Base-by-base conservation (phyloP, 1,284 basidiomycete genomes). In the Phellopilus nigrolimitatus region DNA sequence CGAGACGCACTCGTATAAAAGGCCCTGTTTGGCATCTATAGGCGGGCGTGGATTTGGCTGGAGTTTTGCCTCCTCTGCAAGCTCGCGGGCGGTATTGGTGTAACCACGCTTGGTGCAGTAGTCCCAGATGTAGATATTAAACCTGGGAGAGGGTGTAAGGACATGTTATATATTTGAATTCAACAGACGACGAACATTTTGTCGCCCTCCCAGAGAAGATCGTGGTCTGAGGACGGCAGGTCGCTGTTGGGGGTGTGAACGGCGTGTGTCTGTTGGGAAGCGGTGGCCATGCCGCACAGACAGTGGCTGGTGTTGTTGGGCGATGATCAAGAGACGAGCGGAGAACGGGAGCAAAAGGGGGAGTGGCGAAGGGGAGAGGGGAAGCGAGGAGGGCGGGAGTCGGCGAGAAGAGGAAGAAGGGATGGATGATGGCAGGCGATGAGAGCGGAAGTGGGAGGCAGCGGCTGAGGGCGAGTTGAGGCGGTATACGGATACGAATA, bases 111-210 rank as follows among this genome's bases (percentile, higher is more conserved):
- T 90, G 59, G 65, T 68, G 68, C 84, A 89, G 62, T 90, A 90
- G 68, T 90, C 87, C 64, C 84, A 76, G 56, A 90, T 89, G 68
- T 90, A 90, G 59, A 90, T 85, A 67, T 90, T 87, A 66, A 89
- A 88, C 86, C 86, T 89, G 62, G 25, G 43, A 49, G 45, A 47
- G 24, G 19, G 36, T 48, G 34, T 12, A 33, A 8, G 10, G 51
- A 25, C 39, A 48, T 17, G 41, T 19, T 8, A 22, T 54, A 48
- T 13, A 27, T 33, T 51, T 43, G 44, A 41, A 55, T 45, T 57
- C 51, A 55, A 56, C 44, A 42, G 49, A 49, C 19, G 33, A 62
- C 68, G 60, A 44, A 76, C 74, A 75, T 80, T 61, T 68, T 73
- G 64, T 80, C 78, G 49, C 78, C 78, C 56, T 80, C 78, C 78